Evolutionary conservation across 2,329 filamentous ascomycete genomes (phyloP), one percentile per base, ranked within the genome.

Genomic region (Tolypocladium album): DNA sequence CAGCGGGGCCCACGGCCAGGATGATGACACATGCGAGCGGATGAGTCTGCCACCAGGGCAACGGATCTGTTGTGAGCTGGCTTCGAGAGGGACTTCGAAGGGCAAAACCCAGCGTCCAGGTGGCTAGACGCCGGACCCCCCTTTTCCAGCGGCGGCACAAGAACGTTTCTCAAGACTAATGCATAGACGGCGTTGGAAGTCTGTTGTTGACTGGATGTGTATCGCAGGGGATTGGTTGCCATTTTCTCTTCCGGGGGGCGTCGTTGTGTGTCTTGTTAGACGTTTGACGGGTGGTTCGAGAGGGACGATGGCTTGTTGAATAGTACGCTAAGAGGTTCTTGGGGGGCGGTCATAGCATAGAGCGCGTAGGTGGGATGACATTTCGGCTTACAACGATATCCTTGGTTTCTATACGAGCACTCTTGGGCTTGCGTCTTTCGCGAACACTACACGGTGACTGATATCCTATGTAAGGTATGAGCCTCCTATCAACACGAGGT

Each of bases 141-240:
- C 20, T 20, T 20, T 5, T 11, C 9, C 15, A 11, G 9, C 31
- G 50, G 20, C 20, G 31, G 50, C 50, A 38, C 50, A 55, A 55
- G 50, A 59, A 57, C 52, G 31, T 53, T 53, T 53, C 38, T 58
- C 61, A 61, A 64, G 61, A 67, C 67, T 68, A 55, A 68, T 70
- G 67, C 69, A 71, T 72, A 70, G 67, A 72, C 63, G 70, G 67
- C 70, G 67, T 72, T 71, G 68, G 69, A 69, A 59, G 56, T 47
- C 27, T 55, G 27, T 24, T 36, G 50, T 34, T 31, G 27, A 31
- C 43, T 17, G 17, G 42, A 58, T 60, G 50, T 36, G 50, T 31
- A 36, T 20, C 31, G 13, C 50, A 53, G n/a, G 47, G 47, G 34
- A 8, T 34, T 12, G 50, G 31, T n/a, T 22, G 22, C 31, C 31